Evolutionary conservation across 208 protist species (phyloP), one percentile per base, ranked within the genome.

Genomic region (Strigomonas culicis): DNA sequence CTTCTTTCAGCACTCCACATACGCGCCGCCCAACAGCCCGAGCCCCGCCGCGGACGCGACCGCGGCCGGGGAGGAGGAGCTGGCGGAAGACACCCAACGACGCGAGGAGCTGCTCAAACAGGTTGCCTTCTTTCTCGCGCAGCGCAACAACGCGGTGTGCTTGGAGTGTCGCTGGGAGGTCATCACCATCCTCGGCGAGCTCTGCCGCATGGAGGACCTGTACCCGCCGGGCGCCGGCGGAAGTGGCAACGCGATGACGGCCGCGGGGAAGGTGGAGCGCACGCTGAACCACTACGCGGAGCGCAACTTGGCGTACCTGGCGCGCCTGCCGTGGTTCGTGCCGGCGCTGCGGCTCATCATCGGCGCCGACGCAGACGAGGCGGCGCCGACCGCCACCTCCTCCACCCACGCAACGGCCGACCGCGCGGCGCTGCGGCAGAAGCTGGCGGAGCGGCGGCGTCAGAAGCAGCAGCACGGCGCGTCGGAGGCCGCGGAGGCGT

Each of bases 81-180:
- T 44, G 10, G 43, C 43, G 32, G 63, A 55, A 60, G 13, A 58
- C 21, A n/a, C n/a, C n/a, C n/a, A n/a, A n/a, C 75, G 83, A 11
- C 70, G 83, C 24, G 86, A 93, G 62, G 66, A 65, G 4, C 53
- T 93, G 2, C 4, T 93, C 10, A 82, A 86, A 59, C 63, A 44
- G 32, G 57, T 93, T 31, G 86, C 86, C 46, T 90, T 88, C 59
- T 84, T 93, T 68, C 72, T 93, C 36, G 80, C 83, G 0, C 81
- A 90, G 57, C 83, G 83, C 39, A 88, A 72, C 69, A 85, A 80
- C 59, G 73, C 83, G 7, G 76, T 93, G 34, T 79, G 60, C 27
- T 56, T 79, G 34, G 87, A 90, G 69, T 90, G 82, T 64, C 82
- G 83, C 27, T 93, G 87, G 87, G 83, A 93, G 50, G 88, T 81